Evolutionary conservation across 768 basidiomycete species (phyloP).

Genomic region (Pisolithus tinctorius): DNA sequence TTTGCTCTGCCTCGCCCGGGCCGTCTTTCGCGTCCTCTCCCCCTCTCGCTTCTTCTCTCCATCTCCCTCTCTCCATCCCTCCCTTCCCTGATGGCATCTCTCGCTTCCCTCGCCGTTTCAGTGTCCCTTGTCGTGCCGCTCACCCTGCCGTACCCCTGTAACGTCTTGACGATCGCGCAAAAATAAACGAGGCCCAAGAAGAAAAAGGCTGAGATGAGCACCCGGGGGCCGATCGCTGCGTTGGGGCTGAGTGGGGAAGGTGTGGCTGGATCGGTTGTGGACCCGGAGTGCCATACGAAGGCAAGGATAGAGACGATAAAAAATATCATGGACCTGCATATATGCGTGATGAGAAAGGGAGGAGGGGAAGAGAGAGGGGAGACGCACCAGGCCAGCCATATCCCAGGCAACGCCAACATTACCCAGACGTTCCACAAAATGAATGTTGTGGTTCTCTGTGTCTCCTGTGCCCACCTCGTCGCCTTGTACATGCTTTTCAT

Average conservation of each 20-base stretch:
- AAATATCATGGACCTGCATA: constrained; percentile 50
- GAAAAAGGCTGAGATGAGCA: constrained; percentile 48
- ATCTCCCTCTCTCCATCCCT: too few species aligned
- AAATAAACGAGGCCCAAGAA: constrained; percentile 28
- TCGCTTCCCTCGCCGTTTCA: too few species aligned
- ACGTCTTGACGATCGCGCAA: constrained; percentile 50
- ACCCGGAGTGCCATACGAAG: constrained; percentile 44
- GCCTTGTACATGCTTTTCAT: constrained; percentile 72
- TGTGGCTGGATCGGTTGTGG: constrained; percentile 29
- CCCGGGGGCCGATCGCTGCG: constrained; percentile 46
- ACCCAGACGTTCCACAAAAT: constrained; percentile 68
- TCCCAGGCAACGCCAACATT: constrained; percentile 54
- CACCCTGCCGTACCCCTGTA: constrained; percentile 48
- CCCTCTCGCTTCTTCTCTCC: too few species aligned
- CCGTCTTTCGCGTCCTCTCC: too few species aligned
- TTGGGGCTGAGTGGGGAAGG: constrained; percentile 31
- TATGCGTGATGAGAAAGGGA: background rate
- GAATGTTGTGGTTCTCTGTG: constrained; percentile 40
- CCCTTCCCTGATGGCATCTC: too few species aligned
- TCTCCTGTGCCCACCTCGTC: constrained; percentile 71
- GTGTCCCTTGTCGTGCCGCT: background rate
- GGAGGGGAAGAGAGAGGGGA: background rate
- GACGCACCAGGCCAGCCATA: constrained; percentile 64
- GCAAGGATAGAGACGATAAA: too few species aligned
- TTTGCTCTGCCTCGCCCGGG: too few species aligned